Evolutionary conservation across 225 moss, liverwort and hornwort species (phyloP), one percentile per base, ranked within the genome.

Genomic region (Rhytidiadelphus loreus): DNA sequence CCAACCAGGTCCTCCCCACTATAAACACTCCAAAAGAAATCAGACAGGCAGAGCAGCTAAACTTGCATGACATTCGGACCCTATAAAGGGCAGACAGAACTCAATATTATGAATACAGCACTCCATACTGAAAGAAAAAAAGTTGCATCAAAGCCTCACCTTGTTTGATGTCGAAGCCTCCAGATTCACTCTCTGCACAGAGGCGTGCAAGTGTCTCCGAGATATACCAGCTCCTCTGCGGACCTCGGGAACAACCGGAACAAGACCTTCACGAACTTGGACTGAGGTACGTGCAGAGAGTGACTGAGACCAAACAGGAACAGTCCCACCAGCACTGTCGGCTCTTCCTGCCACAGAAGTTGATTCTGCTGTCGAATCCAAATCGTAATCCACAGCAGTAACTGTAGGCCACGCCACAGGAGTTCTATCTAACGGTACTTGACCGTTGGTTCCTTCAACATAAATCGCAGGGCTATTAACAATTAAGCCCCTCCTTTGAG

Each of bases 341-440:
- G 88, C 88, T 83, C 74, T 95, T 89, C 96, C 93, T 77, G 88
- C 87, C 72, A 91, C 94, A 66, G 92, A 92, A 66, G 95, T 85
- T 37, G 99, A 99, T 87, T 99, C 97, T 60, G 97, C 97, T 65
- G 99, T 99, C 65, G 97, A 99, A 88, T 97, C 95, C 48, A 96
- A 89, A 91, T 99, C 96, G 80, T 91, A 95, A 92, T 99, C 97
- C 88, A 92, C 93, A 83, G 87, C 90, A 81, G 91, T 88, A 60
- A 93, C 92, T 46, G 91, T 84, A 74, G 94, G 91, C 94, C 94
- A 85, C 80, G 89, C 92, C 88, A 91, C 16, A 83, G 90, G 87
- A 79, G 90, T 81, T 92, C 93, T 92, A 70, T 77, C 89, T 69
- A 64, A 41, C 62, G 88, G 84, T 55, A 77, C 91, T 56, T 66